Evolutionary conservation across 495 filamentous ascomycete species (phyloP).

Genomic region (Podospora bellae-mahoneyi): DNA sequence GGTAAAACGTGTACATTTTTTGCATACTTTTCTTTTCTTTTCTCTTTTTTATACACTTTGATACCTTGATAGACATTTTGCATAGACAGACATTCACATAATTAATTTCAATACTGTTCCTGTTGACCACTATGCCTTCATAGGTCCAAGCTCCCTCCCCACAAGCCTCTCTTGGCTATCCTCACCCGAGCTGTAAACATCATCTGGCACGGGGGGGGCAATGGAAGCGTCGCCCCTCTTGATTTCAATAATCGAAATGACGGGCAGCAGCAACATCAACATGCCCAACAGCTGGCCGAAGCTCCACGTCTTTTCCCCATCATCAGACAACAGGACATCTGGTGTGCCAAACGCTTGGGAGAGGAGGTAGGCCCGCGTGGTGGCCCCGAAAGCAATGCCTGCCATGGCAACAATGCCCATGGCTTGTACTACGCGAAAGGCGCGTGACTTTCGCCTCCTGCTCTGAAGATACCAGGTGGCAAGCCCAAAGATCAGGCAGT

Average conservation of each 20-base stretch:
- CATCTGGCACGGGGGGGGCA: slow-evolving; percentile 35
- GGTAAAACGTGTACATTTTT: background rate
- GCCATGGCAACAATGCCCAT: slow-evolving; percentile 46
- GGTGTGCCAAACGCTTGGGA: slow-evolving; percentile 52
- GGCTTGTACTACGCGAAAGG: slow-evolving; percentile 46
- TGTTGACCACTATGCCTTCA: background rate
- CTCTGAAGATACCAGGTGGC: slow-evolving; percentile 56
- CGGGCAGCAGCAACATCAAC: slow-evolving; percentile 51
- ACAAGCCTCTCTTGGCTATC: slow-evolving; percentile 28
- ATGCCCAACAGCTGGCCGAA: slow-evolving; percentile 56
- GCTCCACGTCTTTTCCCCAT: slow-evolving; percentile 54
- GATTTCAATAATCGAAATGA: slow-evolving; percentile 55
- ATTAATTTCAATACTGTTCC: background rate
- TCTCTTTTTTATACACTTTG: background rate
- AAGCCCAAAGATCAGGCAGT: slow-evolving; percentile 48
- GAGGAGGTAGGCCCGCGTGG: slow-evolving; percentile 47
- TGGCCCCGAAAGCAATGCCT: slow-evolving; percentile 49
- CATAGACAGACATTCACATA: background rate
- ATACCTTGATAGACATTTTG: background rate
- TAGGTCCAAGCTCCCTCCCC: slow-evolving; percentile 10
- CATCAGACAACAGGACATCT: slow-evolving; percentile 40
- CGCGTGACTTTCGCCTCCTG: slow-evolving; percentile 34
- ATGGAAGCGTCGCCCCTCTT: slow-evolving; percentile 50
- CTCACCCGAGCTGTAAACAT: slow-evolving; percentile 8
- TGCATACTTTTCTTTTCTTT: background rate